Conservation (phyloP, 495 filamentous ascomycete genomes). For the Xanthoparmelia taractica region DNA sequence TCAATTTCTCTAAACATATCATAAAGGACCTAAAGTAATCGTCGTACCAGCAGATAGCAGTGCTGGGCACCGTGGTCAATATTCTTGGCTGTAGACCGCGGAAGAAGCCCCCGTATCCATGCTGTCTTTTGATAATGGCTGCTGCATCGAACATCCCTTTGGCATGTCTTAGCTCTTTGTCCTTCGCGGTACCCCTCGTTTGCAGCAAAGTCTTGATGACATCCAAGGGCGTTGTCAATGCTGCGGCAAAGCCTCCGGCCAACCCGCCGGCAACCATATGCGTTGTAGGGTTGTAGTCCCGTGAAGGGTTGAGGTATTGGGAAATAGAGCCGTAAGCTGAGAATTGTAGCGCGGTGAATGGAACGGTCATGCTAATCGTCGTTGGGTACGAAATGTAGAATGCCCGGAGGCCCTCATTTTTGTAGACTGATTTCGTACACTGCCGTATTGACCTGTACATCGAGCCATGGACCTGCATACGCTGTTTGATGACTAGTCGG, state of each 20-base stretch:
- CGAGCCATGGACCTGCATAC: slow-evolving; percentile 98
- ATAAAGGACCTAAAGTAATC: slow-evolving; percentile 22
- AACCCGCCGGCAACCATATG: slow-evolving; percentile 88
- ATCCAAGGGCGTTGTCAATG: slow-evolving; percentile 88
- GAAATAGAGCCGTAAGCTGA: slow-evolving; percentile 95
- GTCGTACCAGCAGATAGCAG: slow-evolving; percentile 94
- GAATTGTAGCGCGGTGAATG: slow-evolving; percentile 94
- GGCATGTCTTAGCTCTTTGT: slow-evolving; percentile 75
- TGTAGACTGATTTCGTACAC: slow-evolving; percentile 81
- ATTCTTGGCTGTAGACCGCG: slow-evolving; percentile 86
- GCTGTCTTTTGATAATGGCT: slow-evolving; percentile 70
- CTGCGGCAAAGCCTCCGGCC: slow-evolving; percentile 88
- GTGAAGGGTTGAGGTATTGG: slow-evolving; percentile 76
- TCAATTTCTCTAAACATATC: slow-evolving; percentile 35
- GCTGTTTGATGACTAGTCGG: slow-evolving; percentile 85
- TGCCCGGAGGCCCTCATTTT: slow-evolving; percentile 75
- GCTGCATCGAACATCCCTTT: slow-evolving; percentile 77
- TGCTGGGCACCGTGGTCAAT: slow-evolving; percentile 95
- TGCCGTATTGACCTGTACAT: slow-evolving; percentile 73
- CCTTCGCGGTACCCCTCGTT: slow-evolving; percentile 74
- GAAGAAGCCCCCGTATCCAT: slow-evolving; percentile 83
- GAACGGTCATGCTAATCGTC: slow-evolving; percentile 96
- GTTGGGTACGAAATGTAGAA: slow-evolving; percentile 99
- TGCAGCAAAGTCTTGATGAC: slow-evolving; percentile 97
- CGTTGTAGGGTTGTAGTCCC: slow-evolving; percentile 81